Conservation (phyloP, 2,329 filamentous ascomycete genomes). For the Ophiostoma triangulosporum region DNA sequence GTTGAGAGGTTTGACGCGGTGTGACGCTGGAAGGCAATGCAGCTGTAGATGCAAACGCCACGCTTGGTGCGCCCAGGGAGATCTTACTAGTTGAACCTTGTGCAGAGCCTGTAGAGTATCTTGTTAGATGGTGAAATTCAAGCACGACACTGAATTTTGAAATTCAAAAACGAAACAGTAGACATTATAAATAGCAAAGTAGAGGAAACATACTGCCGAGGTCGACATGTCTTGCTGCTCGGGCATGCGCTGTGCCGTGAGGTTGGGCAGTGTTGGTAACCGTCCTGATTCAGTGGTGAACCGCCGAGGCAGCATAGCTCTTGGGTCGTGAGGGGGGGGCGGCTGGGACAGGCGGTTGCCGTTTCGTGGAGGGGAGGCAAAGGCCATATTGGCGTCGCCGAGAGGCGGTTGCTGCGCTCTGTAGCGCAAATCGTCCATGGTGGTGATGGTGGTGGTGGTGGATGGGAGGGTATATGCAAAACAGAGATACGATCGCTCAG, state of each 20-base stretch:
- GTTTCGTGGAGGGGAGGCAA: slow-evolving; percentile 62
- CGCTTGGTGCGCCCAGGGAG: background rate
- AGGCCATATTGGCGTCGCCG: slow-evolving; percentile 61
- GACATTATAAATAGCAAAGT: no score
- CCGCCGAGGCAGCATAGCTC: slow-evolving; percentile 70
- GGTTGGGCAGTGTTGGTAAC: slow-evolving; percentile 58
- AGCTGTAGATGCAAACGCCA: background rate
- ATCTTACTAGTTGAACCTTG: slow-evolving; percentile 60
- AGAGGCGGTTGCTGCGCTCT: slow-evolving; percentile 63
- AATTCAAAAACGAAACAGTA: background rate
- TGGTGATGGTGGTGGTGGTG: background rate
- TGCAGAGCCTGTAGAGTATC: slow-evolving; percentile 41
- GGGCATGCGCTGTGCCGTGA: slow-evolving; percentile 38
- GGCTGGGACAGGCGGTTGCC: slow-evolving; percentile 48
- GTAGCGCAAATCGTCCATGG: slow-evolving; percentile 68
- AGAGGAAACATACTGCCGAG: slow-evolving; percentile 18
- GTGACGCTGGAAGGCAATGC: background rate
- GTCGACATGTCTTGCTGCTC: slow-evolving; percentile 37
- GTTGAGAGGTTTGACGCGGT: background rate
- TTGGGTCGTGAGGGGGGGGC: slow-evolving; percentile 49
- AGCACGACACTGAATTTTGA: background rate
- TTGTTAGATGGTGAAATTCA: slow-evolving; percentile 9
- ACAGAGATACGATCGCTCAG: no score
- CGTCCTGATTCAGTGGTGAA: slow-evolving; percentile 88
- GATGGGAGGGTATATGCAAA: background rate